These are phyloP conservation scores for Bromus sterilis DNA, from an alignment of 176 grass and related monocot genomes.

Conservation along the genomic window DNA sequence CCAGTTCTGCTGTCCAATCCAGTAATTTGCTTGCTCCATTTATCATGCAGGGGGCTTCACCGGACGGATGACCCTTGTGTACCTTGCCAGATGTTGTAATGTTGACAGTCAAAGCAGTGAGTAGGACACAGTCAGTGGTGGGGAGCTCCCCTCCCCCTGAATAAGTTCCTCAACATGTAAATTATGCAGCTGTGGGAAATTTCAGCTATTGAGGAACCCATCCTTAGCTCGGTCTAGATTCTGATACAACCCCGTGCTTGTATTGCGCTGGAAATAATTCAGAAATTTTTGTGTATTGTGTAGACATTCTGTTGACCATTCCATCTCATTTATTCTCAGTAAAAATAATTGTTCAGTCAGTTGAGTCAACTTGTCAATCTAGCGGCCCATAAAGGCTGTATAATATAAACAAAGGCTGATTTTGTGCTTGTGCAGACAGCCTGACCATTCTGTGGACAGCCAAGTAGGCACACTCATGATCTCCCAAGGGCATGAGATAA, in stretches of 20 bases:
- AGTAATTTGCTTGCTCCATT: not conserved
- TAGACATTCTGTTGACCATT: not conserved
- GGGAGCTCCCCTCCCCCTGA: not conserved
- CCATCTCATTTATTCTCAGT: not conserved
- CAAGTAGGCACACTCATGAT: conserved; percentile 12
- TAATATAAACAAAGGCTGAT: not conserved
- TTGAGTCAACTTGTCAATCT: not conserved
- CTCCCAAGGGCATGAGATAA: not conserved
- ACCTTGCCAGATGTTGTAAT: not conserved
- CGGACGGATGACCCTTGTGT: not conserved
- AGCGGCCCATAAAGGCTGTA: not conserved
- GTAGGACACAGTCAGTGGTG: not conserved
- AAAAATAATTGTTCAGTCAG: not conserved
- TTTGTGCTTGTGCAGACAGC: conserved; percentile 4
- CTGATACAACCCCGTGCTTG: not conserved
- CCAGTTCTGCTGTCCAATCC: not conserved
- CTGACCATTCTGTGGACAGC: not conserved
- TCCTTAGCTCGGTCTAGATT: conserved; percentile 18
- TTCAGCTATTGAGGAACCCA: not conserved
- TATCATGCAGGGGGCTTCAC: conserved; percentile 18
- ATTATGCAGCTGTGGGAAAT: conserved; percentile 25
- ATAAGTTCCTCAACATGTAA: conserved; percentile 27
- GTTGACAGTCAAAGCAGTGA: not conserved
- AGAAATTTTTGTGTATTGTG: conserved; percentile 11
- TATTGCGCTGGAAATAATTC: conserved; percentile 10